Percentiles rank a stretch among this genome's conserved stretches.
These are phyloP conservation scores for Fusarium lateritium DNA, from an alignment of 2,329 filamentous ascomycete genomes.

Conservation along the genomic window DNA sequence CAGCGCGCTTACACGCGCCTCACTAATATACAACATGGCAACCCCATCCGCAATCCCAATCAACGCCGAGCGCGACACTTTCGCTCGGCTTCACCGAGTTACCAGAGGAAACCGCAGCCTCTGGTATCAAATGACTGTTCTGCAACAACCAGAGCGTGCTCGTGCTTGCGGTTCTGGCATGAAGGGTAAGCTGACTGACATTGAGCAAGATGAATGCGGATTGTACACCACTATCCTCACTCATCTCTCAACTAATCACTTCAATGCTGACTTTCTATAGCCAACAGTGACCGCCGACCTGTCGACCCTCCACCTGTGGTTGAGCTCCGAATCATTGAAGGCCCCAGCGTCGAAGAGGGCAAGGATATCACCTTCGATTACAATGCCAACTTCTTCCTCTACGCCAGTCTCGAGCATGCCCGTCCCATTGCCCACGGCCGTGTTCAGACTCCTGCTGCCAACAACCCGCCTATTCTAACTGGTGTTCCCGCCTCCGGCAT, in stretches of 20 bases:
- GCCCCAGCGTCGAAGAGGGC: slow-evolving; percentile 70
- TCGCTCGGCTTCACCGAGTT: slow-evolving; percentile 63
- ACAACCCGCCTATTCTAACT: slow-evolving; percentile 86
- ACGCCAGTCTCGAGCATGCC: slow-evolving; percentile 89
- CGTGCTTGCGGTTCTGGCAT: slow-evolving; percentile 95
- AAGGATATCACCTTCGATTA: slow-evolving; percentile 89
- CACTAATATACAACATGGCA: slow-evolving; percentile 50
- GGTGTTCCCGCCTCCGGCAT: slow-evolving; percentile 96
- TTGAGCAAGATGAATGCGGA: not conserved
- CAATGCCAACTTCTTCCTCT: slow-evolving; percentile 98
- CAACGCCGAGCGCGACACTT: slow-evolving; percentile 53
- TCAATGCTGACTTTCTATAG: slow-evolving; percentile 47
- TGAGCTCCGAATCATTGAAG: slow-evolving; percentile 88
- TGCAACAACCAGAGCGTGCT: slow-evolving; percentile 95
- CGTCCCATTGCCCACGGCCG: slow-evolving; percentile 87
- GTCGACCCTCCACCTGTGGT: slow-evolving; percentile 97
- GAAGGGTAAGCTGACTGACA: slow-evolving; percentile 77
- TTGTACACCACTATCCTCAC: not conserved
- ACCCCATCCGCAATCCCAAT: slow-evolving; percentile 51
- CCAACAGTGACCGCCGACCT: slow-evolving; percentile 81
- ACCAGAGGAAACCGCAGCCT: slow-evolving; percentile 84
- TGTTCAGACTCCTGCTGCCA: slow-evolving; percentile 75
- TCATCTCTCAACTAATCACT: not conserved
- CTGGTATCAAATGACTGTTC: slow-evolving; percentile 85
- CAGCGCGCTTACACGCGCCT: slow-evolving; percentile 19